Evolutionary conservation across 1,284 basidiomycete genomes (phyloP), one percentile per base, ranked within the genome.

Genomic region (Phellopilus nigrolimitatus): DNA sequence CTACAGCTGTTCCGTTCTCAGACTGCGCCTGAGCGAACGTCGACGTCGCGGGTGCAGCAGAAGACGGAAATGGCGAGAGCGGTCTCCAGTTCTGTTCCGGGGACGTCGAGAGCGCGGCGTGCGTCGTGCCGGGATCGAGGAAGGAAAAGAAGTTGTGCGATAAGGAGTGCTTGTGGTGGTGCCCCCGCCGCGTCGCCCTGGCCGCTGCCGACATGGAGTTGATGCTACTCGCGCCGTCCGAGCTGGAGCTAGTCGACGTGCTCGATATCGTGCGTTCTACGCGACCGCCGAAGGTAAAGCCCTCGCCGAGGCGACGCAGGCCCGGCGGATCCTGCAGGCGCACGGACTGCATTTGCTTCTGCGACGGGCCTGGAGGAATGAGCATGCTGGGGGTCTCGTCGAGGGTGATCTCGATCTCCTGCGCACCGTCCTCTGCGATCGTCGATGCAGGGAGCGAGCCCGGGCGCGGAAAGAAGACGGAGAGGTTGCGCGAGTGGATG

Each of bases 61-160:
- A 37, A 13, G 54, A 56, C 30, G 60, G 42, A 19, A 57, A 58
- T 5, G 60, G 55, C 22, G 55, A 51, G 60, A 60, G 61, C 1
- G 62, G 56, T 13, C 61, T 61, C 27, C 59, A 62, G 9, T 59
- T 64, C 17, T 60, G 64, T n/a, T 57, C 39, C 5, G 62, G 60
- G 15, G 34, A 56, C 25, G 15, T 49, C 15, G 49, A 53, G 36
- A 49, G n/a, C n/a, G n/a, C n/a, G n/a, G n/a, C 49, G 50, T 50
- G 42, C 46, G 58, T 47, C 38, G 59, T 56, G 3, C 73, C 75
- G 13, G 85, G 85, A 58, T 89, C 85, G 54, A 91, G 78, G 62
- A 91, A 91, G 0, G 87, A 87, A 71, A 95, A 95, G 69, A 95
- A 93, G 64, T 91, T 93, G 67, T 95, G 93, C 1, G 92, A 95